These are phyloP conservation scores for Mycena latifolia DNA, from an alignment of 768 basidiomycete species.

Conservation along the genomic window DNA sequence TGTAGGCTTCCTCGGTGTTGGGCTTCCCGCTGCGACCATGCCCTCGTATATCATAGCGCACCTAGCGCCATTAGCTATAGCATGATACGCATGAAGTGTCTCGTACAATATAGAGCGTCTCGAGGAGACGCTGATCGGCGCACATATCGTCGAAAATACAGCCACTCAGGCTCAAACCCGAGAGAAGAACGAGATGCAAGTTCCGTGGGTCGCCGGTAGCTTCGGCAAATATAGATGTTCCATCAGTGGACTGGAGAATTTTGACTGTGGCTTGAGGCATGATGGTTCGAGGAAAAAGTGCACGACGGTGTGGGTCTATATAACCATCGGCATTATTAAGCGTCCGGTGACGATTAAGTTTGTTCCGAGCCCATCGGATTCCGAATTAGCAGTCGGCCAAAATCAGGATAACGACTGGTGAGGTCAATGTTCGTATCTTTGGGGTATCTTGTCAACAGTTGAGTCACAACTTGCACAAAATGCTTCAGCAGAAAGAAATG, in stretches of 20 bases:
- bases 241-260: slow-evolving; percentile 43
- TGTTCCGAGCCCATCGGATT: too few relatives aligned
- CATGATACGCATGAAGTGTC: not conserved
- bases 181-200: slow-evolving; percentile 55
- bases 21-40: slow-evolving; percentile 52
- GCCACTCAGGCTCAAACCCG: slow-evolving; percentile 53
- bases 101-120: slow-evolving; percentile 43
- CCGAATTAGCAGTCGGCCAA: too few relatives aligned
- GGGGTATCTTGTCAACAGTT: too few relatives aligned
- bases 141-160: slow-evolving; percentile 54
- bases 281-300: not conserved
- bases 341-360: too few relatives aligned
- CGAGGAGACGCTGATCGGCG: slow-evolving; percentile 41
- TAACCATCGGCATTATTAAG: too few relatives aligned
- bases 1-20: slow-evolving; percentile 40
- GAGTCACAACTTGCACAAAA: too few relatives aligned
- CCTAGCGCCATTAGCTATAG: slow-evolving; percentile 29
- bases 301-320: too few relatives aligned
- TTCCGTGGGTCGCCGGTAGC: slow-evolving; percentile 52
- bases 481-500: too few relatives aligned
- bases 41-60: slow-evolving; percentile 50
- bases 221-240: slow-evolving; percentile 54
- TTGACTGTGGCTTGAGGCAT: slow-evolving; percentile 22
- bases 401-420: too few relatives aligned
- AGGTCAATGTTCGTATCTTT: too few relatives aligned